These are phyloP conservation scores for Dothideomycetes sp. DNA, from an alignment of 2,329 filamentous ascomycete genomes.

Conservation along the genomic window DNA sequence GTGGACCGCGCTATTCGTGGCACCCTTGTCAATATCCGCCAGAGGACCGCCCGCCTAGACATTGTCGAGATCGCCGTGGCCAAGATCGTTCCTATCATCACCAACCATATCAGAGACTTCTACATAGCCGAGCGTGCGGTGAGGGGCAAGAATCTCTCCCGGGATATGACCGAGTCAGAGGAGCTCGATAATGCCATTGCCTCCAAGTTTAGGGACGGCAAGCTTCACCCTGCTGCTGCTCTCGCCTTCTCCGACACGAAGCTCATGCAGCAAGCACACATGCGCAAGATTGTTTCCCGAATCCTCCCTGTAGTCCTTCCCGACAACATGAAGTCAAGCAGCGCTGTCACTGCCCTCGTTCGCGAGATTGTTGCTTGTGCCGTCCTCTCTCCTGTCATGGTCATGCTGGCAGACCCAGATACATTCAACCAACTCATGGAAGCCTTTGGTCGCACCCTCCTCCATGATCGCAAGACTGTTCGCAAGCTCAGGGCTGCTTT, in stretches of 20 bases:
- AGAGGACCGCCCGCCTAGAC: slow-evolving; percentile 65
- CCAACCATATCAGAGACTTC: slow-evolving; percentile 79
- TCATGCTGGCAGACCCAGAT: slow-evolving; percentile 78
- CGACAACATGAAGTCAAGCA: slow-evolving; percentile 61
- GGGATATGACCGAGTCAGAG: slow-evolving; percentile 88
- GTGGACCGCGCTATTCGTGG: slow-evolving; percentile 70
- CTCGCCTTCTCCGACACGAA: slow-evolving; percentile 77
- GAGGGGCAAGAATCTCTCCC: slow-evolving; percentile 75
- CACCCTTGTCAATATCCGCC: slow-evolving; percentile 59
- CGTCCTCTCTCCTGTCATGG: slow-evolving; percentile 72
- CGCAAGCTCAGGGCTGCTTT: slow-evolving; percentile 81
- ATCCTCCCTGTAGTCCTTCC: slow-evolving; percentile 69
- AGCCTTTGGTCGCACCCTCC: slow-evolving; percentile 58
- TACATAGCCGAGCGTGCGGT: slow-evolving; percentile 81
- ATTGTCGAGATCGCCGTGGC: slow-evolving; percentile 74
- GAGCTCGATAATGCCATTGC: slow-evolving; percentile 93
- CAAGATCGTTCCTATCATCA: slow-evolving; percentile 77
- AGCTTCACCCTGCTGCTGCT: slow-evolving; percentile 75
- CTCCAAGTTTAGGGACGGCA: slow-evolving; percentile 82
- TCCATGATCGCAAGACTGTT: slow-evolving; percentile 93
- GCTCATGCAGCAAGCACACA: slow-evolving; percentile 74
- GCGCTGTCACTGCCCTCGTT: slow-evolving; percentile 68
- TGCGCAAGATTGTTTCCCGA: slow-evolving; percentile 62
- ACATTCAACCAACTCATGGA: slow-evolving; percentile 97
- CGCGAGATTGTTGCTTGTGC: slow-evolving; percentile 88